Evolutionary conservation across 2,329 filamentous ascomycete genomes (phyloP), one percentile per base, ranked within the genome.

Genomic region (Neurospora crassa): DNA sequence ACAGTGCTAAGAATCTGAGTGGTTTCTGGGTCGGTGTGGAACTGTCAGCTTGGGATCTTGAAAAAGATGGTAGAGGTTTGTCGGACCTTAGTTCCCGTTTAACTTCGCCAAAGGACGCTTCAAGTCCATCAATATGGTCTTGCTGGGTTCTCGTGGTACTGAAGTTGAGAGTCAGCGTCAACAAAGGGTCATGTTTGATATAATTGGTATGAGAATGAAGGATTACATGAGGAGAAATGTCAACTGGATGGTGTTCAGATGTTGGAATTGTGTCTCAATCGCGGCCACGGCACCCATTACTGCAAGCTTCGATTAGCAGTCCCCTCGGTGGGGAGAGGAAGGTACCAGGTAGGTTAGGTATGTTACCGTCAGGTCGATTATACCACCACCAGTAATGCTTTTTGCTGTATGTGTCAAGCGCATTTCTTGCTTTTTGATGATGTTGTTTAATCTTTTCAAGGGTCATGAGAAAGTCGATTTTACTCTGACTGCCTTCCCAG

Each of bases 371-470:
- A 18, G 24, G 53, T 0, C 53, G 53, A 18, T 63, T 5, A 63
- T 63, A 63, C 53, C 53, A 63, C 53, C 53, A 63, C 53, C 24
- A n/a, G 4, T 37, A 8, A 16, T 63, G 7, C 0, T 18, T 63
- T 37, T 29, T 34, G 14, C 53, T 34, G 2, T 63, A 37, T 3
- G 0, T 1, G 0, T 63, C 14, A 1, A 63, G 53, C 0, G 6
- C 7, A 34, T 0, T 7, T 3, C 6, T 16, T 34, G 53, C 53
- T 11, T 5, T 1, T 34, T 1, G 14, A 11, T 18, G 53, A 34
- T n/a, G 0, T 0, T 6, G 3, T 7, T 63, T 63, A 0, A 63
- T 63, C 0, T 11, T 34, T 0, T 0, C 1, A 18, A 63, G 1
- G 14, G 53, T 63, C 53, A 0, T n/a, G 14, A 2, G 1, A 34